Conservation (phyloP, 1,284 basidiomycete species). For the Heterobasidion occidentale region DNA sequence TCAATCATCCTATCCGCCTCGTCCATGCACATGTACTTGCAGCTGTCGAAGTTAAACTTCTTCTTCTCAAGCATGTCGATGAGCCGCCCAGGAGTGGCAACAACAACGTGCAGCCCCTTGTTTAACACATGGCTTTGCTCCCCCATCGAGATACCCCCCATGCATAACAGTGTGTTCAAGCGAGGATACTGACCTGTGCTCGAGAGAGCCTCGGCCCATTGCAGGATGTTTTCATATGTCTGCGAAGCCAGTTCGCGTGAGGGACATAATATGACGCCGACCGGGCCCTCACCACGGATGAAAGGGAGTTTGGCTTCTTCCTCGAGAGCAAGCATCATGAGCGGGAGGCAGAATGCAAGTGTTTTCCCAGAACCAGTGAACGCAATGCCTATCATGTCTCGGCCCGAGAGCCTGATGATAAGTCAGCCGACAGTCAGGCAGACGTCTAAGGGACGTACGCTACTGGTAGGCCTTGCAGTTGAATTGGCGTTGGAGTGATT, state of each 20-base stretch:
- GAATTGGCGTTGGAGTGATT: conserved; percentile 87
- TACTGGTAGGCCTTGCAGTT: conserved; percentile 93
- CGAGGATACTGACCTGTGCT: conserved; percentile 78
- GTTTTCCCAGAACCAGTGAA: conserved; percentile 71
- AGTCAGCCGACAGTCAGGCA: not conserved
- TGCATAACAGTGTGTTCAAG: conserved; percentile 85
- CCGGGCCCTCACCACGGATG: conserved; percentile 88
- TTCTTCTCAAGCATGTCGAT: conserved; percentile 98
- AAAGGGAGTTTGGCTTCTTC: conserved; percentile 90
- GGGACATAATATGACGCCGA: conserved; percentile 92
- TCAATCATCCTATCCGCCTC: conserved; percentile 99
- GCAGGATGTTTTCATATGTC: conserved; percentile 90
- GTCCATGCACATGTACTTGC: conserved; percentile 96
- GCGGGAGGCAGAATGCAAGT: conserved; percentile 83
- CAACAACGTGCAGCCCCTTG: conserved; percentile 92
- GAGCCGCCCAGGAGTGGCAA: conserved; percentile 91
- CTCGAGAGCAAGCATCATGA: conserved; percentile 94
- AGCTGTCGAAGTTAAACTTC: conserved; percentile 84
- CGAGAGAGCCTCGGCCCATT: conserved; percentile 80
- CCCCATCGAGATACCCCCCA: conserved; percentile 96
- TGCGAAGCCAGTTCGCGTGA: conserved; percentile 92
- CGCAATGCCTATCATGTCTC: conserved; percentile 92
- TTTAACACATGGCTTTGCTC: conserved; percentile 88
- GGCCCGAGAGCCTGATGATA: conserved; percentile 65
- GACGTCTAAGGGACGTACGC: conserved; percentile 48